Evolutionary conservation across 495 filamentous ascomycete genomes (phyloP).

Genomic region (Penicillium bialowiezense): DNA sequence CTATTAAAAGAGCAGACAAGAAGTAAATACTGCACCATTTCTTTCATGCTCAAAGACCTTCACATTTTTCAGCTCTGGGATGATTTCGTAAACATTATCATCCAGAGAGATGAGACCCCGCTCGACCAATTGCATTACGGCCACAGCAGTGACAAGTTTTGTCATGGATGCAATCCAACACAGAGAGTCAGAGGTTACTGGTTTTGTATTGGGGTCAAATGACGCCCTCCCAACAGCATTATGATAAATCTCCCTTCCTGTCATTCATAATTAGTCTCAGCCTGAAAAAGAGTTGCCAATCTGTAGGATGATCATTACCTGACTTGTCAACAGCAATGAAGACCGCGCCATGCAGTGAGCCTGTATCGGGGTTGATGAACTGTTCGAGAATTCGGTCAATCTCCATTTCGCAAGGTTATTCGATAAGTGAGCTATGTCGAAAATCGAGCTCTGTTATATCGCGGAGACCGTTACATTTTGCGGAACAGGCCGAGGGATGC

Average conservation of each 20-base stretch:
- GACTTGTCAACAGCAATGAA: slow-evolving; percentile 6
- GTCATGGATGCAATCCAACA: slow-evolving; percentile 22
- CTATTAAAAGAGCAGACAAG: no score
- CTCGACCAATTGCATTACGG: slow-evolving; percentile 44
- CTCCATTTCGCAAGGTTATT: neutral
- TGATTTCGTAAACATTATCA: slow-evolving; percentile 23
- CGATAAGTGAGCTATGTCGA: no score
- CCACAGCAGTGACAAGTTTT: slow-evolving; percentile 41
- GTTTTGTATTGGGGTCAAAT: neutral
- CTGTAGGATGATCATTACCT: neutral
- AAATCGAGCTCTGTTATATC: no score
- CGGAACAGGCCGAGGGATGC: neutral
- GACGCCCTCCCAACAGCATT: slow-evolving; percentile 1
- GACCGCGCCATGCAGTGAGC: slow-evolving; percentile 10
- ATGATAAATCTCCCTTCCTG: slow-evolving; percentile 1
- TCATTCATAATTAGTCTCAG: neutral
- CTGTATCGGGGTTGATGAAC: slow-evolving; percentile 7
- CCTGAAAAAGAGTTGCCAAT: no score
- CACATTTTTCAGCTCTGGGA: slow-evolving; percentile 25
- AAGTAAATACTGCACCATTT: no score
- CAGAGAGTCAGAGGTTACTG: slow-evolving; percentile 2
- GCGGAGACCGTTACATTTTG: neutral
- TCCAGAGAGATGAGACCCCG: slow-evolving; percentile 35
- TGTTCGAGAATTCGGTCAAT: neutral
- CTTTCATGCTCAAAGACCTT: neutral